Evolutionary conservation across 2,329 filamentous ascomycete species (phyloP), one percentile per base, ranked within the genome.

Genomic region (Aspergillus sp.): DNA sequence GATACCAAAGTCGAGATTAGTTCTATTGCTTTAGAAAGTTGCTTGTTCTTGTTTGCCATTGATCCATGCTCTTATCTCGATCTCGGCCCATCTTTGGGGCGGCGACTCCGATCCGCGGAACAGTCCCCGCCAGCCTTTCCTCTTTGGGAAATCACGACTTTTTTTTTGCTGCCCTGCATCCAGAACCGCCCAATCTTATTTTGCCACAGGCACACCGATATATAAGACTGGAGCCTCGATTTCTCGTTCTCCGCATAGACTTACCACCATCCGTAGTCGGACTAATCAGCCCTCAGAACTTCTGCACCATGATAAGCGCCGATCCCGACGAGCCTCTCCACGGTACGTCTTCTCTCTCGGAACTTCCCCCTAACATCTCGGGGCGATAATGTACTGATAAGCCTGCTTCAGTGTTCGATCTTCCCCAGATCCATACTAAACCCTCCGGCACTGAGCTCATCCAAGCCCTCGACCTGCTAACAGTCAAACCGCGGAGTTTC

Each of bases 341-440:
- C 56, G 76, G 76, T 78, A 65, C 63, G 69, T 65, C 41, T 49
- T 57, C 50, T 48, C 61, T 64, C 52, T 38, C 59, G 54, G 57
- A 36, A 13, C 1, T 58, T 50, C 56, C 48, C 55, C 62, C 49
- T 65, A 58, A 60, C 61, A 65, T 63, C 66, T 66, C 65, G 56
- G 57, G 50, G 60, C 58, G 62, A 63, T 63, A 68, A 65, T 68
- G 63, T 55, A 60, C 72, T 74, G 71, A 76, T 73, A 72, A 76
- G 69, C 55, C 17, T 41, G n/a, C 57, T 43, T 50, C 70, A 88
- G 87, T 87, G 60, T 80, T 89, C 60, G 90, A 94, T 71, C 85
- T 97, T 25, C 91, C 92, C n/a, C 91, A 92, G 70, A 83, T 94
- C 63, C 91, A 92, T 83, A 85, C 89, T 69, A 89, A 86, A 70